Evolutionary conservation across 2,329 filamentous ascomycete species (phyloP), one percentile per base, ranked within the genome.

Genomic region (Endocalyx cinctus): DNA sequence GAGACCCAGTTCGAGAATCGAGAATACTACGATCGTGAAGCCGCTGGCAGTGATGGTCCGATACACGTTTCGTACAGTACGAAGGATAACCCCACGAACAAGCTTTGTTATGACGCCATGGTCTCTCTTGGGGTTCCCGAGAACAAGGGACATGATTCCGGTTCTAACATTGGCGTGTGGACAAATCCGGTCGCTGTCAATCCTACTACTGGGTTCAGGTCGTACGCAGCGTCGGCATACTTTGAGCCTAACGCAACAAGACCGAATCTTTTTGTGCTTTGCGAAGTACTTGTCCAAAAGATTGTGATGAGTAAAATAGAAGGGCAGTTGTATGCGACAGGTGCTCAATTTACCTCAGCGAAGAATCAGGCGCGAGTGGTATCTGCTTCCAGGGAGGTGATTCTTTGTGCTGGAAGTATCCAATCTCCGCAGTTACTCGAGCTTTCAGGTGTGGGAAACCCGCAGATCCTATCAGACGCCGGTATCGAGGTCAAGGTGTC

Each of bases 351-450:
- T 43, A 55, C 44, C 7, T n/a, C n/a, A n/a, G 49, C 58, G 17
- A 49, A 54, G 5, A 64, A 63, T 3, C 40, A 55, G 6, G 48
- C 55, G 4, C 51, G 60, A 31, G 47, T 48, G 5, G 52, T 63
- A 4, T 62, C 42, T 8, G 59, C 47, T 6, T 27, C 25, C 5
- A 42, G 53, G 32, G 78, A 82, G 44, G 65, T 81, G 10, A 67
- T 84, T 23, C 52, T 84, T 3, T 70, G 70, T 5, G 76, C 75
- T 1, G 79, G 79, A 1, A 70, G 65, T 17, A 59, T 74, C 25
- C 68, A 70, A 48, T 77, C 72, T 8, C 79, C 69, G 5, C 75
- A 72, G 53, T 59, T 77, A 12, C 66, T 74, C n/a, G 77, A 82
- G 42, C 58, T 80, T 2, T 80, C 75, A 0, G 78, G 79, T 0